phyloP scores from a whole-genome alignment of 2,329 filamentous ascomycete species.

The Fusarium sp. region DNA sequence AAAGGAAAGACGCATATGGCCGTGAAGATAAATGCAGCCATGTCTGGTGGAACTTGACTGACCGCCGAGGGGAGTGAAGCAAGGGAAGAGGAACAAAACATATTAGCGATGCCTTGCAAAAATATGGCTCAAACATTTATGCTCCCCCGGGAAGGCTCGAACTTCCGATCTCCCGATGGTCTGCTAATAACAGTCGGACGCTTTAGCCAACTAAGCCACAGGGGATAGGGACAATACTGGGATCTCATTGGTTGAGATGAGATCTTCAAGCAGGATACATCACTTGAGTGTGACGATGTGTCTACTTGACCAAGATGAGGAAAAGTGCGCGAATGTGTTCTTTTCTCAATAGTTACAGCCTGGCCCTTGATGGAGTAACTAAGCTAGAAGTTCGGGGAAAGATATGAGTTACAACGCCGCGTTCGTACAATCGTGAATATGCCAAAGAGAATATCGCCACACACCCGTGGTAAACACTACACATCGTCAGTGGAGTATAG shows the following conservation, averaged over 20 bases:
- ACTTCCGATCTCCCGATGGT: constrained; percentile 47
- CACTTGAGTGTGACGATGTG: background rate
- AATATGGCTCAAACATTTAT: background rate
- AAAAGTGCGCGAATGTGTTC: background rate
- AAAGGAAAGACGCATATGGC: background rate
- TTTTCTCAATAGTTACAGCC: too few species aligned
- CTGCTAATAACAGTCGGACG: constrained; percentile 41
- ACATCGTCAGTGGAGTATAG: background rate
- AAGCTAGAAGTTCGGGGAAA: background rate
- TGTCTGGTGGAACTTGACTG: background rate
- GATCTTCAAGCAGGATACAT: background rate
- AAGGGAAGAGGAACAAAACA: background rate
- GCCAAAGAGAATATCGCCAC: background rate
- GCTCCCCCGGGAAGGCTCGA: constrained; percentile 46
- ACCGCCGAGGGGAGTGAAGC: background rate
- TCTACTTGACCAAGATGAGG: background rate
- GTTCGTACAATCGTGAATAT: background rate
- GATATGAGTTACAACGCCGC: background rate
- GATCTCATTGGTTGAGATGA: background rate
- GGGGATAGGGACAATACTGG: constrained; percentile 15
- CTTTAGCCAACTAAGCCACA: constrained; percentile 43
- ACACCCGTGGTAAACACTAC: background rate
- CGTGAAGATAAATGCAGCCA: background rate
- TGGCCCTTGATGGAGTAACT: too few species aligned
- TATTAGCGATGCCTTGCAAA: background rate